A percentile compares a stretch with the other conserved stretches of the same genome.
These are phyloP conservation scores for Hypoxylon sp. DNA, from an alignment of 2,329 filamentous ascomycete genomes.

Conservation along the genomic window DNA sequence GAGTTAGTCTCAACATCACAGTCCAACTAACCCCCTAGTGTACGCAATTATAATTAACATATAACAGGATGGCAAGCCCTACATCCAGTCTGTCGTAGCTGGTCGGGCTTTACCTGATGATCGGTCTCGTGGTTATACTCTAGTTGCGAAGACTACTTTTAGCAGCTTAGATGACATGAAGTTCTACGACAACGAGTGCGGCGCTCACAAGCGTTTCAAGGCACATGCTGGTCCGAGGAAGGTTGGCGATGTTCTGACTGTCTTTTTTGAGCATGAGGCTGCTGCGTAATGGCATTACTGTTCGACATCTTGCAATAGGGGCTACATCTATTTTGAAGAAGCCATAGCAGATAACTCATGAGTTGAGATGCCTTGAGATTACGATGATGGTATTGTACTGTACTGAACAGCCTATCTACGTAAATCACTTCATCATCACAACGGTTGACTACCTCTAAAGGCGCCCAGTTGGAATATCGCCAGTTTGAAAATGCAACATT, in stretches of 20 bases:
- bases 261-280: not conserved
- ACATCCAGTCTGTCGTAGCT: not conserved
- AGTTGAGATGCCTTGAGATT: too few relatives aligned
- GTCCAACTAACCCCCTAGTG: too few relatives aligned
- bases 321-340: too few relatives aligned
- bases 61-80: constrained; percentile 1
- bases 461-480: too few relatives aligned
- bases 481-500: too few relatives aligned
- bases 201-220: constrained; percentile 2
- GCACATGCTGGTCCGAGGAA: not conserved
- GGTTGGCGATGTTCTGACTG: constrained; percentile 1
- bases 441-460: too few relatives aligned
- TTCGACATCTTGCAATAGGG: too few relatives aligned
- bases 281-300: not conserved
- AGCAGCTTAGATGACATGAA: constrained; percentile 3
- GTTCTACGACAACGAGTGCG: constrained; percentile 5
- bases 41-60: too few relatives aligned
- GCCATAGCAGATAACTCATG: too few relatives aligned
- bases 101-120: constrained; percentile 1
- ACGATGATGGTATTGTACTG: too few relatives aligned
- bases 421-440: too few relatives aligned
- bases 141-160: constrained; percentile 1
- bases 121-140: constrained; percentile 1
- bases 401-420: too few relatives aligned
- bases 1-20: not conserved